Conservation (phyloP, 306 rosid genomes). For the Astragalus membranaceus region DNA sequence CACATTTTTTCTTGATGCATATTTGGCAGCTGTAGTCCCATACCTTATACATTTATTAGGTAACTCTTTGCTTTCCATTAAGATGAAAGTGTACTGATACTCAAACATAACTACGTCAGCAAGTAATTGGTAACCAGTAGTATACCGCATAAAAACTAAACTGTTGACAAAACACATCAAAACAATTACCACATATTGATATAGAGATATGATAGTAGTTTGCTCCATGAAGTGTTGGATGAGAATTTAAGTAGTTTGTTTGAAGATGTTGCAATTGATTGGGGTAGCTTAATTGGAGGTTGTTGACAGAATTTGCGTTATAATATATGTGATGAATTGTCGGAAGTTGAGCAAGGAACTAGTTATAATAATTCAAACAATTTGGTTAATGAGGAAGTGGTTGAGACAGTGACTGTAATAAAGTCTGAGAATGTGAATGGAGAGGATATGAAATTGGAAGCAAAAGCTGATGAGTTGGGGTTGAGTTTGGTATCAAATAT, state of each 20-base stretch:
- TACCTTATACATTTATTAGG: slow-evolving; percentile 82
- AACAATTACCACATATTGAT: not conserved
- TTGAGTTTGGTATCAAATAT: slow-evolving; percentile 35
- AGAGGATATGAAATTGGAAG: slow-evolving; percentile 31
- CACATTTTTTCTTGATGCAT: slow-evolving; percentile 64
- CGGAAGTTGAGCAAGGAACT: slow-evolving; percentile 34
- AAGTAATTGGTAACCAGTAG: slow-evolving; percentile 4
- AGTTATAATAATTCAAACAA: slow-evolving; percentile 30
- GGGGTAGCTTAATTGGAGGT: too few species aligned
- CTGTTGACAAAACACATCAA: slow-evolving; percentile 1
- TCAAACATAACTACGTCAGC: slow-evolving; percentile 30
- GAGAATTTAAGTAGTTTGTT: too few species aligned
- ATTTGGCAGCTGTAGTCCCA: slow-evolving; percentile 67
- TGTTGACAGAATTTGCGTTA: too few species aligned
- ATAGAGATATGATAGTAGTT: too few species aligned
- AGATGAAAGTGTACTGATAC: slow-evolving; percentile 85
- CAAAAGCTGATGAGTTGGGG: slow-evolving; percentile 34
- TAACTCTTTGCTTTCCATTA: slow-evolving; percentile 81
- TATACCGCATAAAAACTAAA: not conserved
- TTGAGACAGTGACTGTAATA: slow-evolving; percentile 43
- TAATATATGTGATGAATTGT: slow-evolving; percentile 20
- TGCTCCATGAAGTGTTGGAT: too few species aligned
- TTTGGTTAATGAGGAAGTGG: slow-evolving; percentile 33
- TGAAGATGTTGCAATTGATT: too few species aligned
- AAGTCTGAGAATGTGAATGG: slow-evolving; percentile 22